Evolutionary conservation across 176 grass and related monocot species (phyloP).

Genomic region (Leersia perrieri): DNA sequence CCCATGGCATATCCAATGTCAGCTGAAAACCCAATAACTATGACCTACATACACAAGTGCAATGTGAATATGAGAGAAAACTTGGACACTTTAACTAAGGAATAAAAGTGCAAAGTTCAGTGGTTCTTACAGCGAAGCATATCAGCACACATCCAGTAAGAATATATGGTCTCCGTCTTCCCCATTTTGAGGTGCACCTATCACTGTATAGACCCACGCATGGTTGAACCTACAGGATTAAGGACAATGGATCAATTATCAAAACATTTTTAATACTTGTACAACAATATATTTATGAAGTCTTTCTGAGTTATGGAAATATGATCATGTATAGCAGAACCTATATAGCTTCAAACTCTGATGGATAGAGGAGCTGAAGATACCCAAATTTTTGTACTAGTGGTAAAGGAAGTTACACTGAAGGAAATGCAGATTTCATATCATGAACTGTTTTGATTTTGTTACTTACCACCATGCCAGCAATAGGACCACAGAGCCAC

Average conservation of each 20-base stretch:
- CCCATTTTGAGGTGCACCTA: slow-evolving; percentile 48
- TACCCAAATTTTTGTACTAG: background rate
- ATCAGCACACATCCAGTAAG: slow-evolving; percentile 66
- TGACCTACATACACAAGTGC: slow-evolving; percentile 40
- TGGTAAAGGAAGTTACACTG: background rate
- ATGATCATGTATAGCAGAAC: background rate
- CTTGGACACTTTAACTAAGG: background rate
- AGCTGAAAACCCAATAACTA: slow-evolving; percentile 75
- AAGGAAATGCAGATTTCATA: background rate
- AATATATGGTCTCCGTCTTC: slow-evolving; percentile 81
- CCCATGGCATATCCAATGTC: slow-evolving; percentile 81
- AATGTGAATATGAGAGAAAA: background rate
- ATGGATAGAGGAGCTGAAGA: background rate
- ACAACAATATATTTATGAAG: background rate
- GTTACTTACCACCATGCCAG: slow-evolving; percentile 77
- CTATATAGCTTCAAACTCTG: background rate
- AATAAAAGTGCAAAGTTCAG: background rate
- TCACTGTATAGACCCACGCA: slow-evolving; percentile 83
- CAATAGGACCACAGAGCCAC: slow-evolving; percentile 93
- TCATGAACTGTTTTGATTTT: background rate
- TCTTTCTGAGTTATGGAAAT: background rate
- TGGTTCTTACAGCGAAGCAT: slow-evolving; percentile 53
- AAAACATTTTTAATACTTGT: background rate
- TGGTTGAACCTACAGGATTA: slow-evolving; percentile 64
- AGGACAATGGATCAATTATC: slow-evolving; percentile 1